These are phyloP conservation scores for Aspergillus calidoustus DNA, from an alignment of 2,329 filamentous ascomycete species.

Conservation along the genomic window DNA sequence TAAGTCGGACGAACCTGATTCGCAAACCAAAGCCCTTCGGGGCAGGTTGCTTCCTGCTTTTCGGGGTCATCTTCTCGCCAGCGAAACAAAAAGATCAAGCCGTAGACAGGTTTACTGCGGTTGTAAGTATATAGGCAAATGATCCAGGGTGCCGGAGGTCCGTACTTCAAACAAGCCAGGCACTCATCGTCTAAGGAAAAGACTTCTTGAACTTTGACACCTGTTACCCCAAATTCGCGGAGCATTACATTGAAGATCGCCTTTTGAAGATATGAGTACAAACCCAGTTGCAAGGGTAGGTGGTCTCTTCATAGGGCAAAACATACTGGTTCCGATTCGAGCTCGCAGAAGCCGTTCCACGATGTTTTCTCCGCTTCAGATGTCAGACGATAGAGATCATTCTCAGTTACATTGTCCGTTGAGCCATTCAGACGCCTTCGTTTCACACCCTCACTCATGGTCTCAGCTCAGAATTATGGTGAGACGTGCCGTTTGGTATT, in stretches of 20 bases:
- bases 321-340: constrained; percentile 85
- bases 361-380: constrained; percentile 44
- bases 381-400: constrained; percentile 34
- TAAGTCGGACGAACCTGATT: constrained; percentile 68
- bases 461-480: not conserved
- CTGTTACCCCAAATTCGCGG: constrained; percentile 73
- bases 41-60: constrained; percentile 60
- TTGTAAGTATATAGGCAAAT: constrained; percentile 8
- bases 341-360: constrained; percentile 63
- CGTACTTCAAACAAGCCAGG: constrained; percentile 67
- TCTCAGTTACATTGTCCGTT: constrained; percentile 26
- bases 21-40: constrained; percentile 82
- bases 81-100: constrained; percentile 86
- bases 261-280: constrained; percentile 46
- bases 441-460: constrained; percentile 38
- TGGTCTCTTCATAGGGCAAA: not conserved
- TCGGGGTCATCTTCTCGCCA: constrained; percentile 64
- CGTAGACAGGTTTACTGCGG: constrained; percentile 72
- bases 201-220: constrained; percentile 76
- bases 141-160: constrained; percentile 2
- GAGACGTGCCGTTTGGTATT: not conserved
- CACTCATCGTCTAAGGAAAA: constrained; percentile 71
- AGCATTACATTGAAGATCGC: constrained; percentile 87
- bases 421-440: constrained; percentile 32
- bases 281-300: not conserved